These are phyloP conservation scores for Hypoxylon rubiginosum DNA, from an alignment of 2,329 filamentous ascomycete species.

Conservation along the genomic window DNA sequence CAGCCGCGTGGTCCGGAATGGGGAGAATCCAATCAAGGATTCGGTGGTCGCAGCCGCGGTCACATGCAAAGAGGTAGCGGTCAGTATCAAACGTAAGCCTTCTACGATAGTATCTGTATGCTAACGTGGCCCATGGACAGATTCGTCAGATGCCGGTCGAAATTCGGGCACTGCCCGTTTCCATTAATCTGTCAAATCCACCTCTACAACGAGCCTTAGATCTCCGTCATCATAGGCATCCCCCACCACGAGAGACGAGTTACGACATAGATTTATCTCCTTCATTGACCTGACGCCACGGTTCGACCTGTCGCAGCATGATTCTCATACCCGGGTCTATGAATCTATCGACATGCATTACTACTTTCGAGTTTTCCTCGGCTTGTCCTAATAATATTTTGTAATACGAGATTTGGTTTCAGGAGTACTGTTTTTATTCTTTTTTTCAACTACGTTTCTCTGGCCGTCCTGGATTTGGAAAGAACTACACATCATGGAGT, in stretches of 20 bases:
- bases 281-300: conserved; percentile 41
- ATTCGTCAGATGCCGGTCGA: conserved; percentile 53
- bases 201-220: conserved; percentile 37
- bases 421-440: conserved; percentile 43
- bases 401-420: conserved; percentile 51
- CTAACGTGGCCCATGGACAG: conserved; percentile 42
- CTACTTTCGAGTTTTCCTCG: conserved; percentile 33
- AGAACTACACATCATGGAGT: conserved; percentile 42
- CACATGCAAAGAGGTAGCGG: conserved; percentile 74
- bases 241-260: conserved; percentile 53
- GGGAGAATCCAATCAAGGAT: conserved; percentile 66
- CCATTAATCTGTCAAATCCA: conserved; percentile 45
- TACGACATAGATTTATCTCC: conserved; percentile 53
- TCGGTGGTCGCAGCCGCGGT: conserved; percentile 67
- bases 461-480: conserved; percentile 43
- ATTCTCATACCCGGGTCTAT: conserved; percentile 30
- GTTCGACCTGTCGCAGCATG: conserved; percentile 31
- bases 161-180: conserved; percentile 51
- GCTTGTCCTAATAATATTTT: conserved; percentile 48
- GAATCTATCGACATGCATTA: conserved; percentile 32
- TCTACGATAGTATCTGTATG: not conserved
- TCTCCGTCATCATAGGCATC: conserved; percentile 45
- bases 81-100: conserved; percentile 54
- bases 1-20: conserved; percentile 76
- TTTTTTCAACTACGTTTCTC: conserved; percentile 33